Evolutionary conservation across 257 asterid genomes (phyloP).

Genomic region (Gynochthodes officinalis): DNA sequence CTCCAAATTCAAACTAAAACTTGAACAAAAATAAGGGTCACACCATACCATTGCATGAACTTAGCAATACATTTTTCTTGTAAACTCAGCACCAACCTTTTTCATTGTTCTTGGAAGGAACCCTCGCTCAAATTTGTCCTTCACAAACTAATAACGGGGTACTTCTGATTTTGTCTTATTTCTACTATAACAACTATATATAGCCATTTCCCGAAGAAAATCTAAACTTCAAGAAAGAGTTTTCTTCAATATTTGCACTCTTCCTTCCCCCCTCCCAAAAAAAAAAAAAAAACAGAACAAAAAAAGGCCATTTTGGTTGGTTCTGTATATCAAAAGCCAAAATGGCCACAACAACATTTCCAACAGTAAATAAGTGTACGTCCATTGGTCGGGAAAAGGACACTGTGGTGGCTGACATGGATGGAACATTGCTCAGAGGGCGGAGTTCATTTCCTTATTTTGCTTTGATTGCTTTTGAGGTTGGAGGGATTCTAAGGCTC

Average conservation of each 20-base stretch:
- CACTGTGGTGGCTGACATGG: constrained; percentile 64
- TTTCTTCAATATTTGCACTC: background rate
- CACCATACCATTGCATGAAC: no score
- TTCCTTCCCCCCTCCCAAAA: no score
- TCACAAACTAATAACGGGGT: background rate
- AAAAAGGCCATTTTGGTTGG: background rate
- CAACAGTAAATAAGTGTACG: constrained; percentile 40
- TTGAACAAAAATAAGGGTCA: background rate
- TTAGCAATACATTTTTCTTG: no score
- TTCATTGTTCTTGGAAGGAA: constrained; percentile 17
- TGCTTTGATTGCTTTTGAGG: constrained; percentile 51
- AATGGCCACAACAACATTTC: constrained; percentile 29
- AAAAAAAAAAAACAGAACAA: no score
- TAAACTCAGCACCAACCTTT: background rate
- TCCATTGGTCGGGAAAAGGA: constrained; percentile 50
- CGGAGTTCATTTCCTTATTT: constrained; percentile 59
- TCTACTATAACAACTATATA: background rate
- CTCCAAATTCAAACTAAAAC: background rate
- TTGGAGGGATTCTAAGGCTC: constrained; percentile 47
- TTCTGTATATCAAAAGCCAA: background rate
- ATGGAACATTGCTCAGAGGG: constrained; percentile 53
- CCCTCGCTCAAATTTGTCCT: background rate
- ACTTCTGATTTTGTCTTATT: constrained; percentile 1
- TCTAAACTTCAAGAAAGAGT: constrained; percentile 9
- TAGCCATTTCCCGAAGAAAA: background rate